These are phyloP conservation scores for Camellia oleifera DNA, from an alignment of 179 eudicot genomes.

Conservation along the genomic window DNA sequence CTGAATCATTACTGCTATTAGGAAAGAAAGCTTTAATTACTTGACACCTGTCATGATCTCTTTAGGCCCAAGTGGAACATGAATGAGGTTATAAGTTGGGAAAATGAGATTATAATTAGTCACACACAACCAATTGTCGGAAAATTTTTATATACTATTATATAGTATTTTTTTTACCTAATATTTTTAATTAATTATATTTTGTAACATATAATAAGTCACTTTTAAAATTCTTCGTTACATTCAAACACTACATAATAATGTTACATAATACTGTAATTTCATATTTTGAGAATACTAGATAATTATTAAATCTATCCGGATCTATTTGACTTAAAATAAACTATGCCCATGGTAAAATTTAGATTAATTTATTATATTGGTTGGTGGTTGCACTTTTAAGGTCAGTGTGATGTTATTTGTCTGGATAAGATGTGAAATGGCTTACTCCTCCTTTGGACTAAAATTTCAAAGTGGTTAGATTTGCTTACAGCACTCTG, in stretches of 20 bases:
- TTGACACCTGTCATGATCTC: neutral
- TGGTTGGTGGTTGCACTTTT: conserved; percentile 19
- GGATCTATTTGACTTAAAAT: neutral
- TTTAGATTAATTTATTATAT: neutral
- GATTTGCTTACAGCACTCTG: neutral
- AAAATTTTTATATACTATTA: no score
- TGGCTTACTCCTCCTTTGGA: neutral
- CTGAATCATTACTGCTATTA: no score
- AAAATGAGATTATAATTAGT: neutral
- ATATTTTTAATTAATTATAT: no score
- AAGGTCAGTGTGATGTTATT: conserved; percentile 2
- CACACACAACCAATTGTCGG: no score
- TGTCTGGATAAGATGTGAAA: conserved; percentile 8
- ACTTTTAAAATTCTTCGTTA: no score
- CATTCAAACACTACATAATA: no score
- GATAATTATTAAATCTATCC: neutral
- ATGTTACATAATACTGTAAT: no score
- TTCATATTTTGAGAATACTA: no score
- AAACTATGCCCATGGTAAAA: conserved; percentile 12
- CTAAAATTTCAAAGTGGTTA: neutral
- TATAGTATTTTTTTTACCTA: no score
- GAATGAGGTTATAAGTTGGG: neutral
- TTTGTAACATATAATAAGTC: no score
- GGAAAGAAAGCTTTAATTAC: neutral
- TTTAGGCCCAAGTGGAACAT: neutral